phyloP scores from a whole-genome alignment of 2,329 filamentous ascomycete species.

The Aspergillus fructus region DNA sequence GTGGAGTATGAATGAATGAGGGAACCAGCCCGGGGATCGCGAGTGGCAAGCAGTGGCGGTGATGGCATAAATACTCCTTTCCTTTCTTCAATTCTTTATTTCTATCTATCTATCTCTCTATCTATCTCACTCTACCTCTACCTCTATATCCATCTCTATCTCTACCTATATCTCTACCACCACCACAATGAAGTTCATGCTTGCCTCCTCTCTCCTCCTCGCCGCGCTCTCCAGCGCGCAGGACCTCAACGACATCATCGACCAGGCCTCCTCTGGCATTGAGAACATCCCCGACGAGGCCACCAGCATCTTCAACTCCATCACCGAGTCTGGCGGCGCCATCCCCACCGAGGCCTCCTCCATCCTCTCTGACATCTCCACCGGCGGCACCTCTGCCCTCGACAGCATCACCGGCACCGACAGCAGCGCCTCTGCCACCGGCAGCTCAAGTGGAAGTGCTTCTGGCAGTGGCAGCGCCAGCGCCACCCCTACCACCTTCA shows the following conservation, averaged over 20 bases:
- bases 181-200: slow-evolving; percentile 28
- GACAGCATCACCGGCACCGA: slow-evolving; percentile 13
- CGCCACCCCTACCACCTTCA: neutral
- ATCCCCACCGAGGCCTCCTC: slow-evolving; percentile 17
- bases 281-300: neutral
- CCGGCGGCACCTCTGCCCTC: slow-evolving; percentile 6
- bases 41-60: neutral
- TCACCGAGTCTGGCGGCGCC: slow-evolving; percentile 5
- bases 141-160: neutral
- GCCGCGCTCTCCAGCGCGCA: slow-evolving; percentile 18
- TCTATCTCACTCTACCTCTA: neutral
- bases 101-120: too few species aligned
- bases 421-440: neutral
- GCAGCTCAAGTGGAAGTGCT: too few species aligned
- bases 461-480: too few species aligned
- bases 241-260: neutral
- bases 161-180: neutral
- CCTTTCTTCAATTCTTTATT: too few species aligned
- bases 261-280: neutral
- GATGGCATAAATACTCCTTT: neutral
- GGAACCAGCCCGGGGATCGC: neutral
- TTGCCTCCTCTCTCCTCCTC: slow-evolving; percentile 25
- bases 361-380: slow-evolving; percentile 14
- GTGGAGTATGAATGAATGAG: neutral
- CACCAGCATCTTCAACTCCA: neutral